Base-by-base conservation (phyloP, 2,329 filamentous ascomycete genomes). In the Ophiostoma australiae region DNA sequence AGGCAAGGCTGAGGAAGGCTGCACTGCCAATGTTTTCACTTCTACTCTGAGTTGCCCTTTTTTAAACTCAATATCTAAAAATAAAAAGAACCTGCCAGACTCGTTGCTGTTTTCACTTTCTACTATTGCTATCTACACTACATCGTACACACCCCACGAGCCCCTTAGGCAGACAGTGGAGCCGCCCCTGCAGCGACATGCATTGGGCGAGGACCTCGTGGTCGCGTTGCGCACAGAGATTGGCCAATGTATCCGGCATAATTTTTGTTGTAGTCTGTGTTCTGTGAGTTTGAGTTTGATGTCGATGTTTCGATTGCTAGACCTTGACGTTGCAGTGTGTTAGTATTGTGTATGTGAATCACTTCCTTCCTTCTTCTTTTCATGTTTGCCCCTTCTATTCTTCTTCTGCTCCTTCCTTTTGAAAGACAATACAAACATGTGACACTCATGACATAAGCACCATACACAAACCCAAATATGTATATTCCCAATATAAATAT, bases 171-270 rank as follows among this genome's bases (percentile, higher is more conserved):
- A 27, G 11, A 27, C 27, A 13, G 58, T 63, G 58, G 58, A 39
- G 33, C 33, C 27, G 33, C 63, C 63, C 63, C 35, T 66, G 68
- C 35, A 20, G 65, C 20, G 55, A 27, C 20, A 33, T 48, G n/a
- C 27, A 23, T 37, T 31, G n/a, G 27, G 20, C 33, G 41, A n/a
- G 27, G 39, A 39, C 61, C 69, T 70, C 69, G 69, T 72, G 71
- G 71, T 33, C 65, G 65, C 66, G 27, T 65, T 41, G 48, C 71
- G 68, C 52, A 27, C 68, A 67, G 68, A 70, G 71, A 72, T 72
- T 72, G 71, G 71, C 44, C 48, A 31, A 44, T 63, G 27, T 63
- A 31, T 33, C 23, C 13, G 27, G 27, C 7, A 13, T 61, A 7
- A 33, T 61, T 61, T 8, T 61, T 5, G 23, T 33, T 33, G 6